Percentiles rank a stretch among this genome's conserved stretches.
Evolutionary conservation across 768 basidiomycete species (phyloP).

Genomic region (Pulveroboletus sp.): DNA sequence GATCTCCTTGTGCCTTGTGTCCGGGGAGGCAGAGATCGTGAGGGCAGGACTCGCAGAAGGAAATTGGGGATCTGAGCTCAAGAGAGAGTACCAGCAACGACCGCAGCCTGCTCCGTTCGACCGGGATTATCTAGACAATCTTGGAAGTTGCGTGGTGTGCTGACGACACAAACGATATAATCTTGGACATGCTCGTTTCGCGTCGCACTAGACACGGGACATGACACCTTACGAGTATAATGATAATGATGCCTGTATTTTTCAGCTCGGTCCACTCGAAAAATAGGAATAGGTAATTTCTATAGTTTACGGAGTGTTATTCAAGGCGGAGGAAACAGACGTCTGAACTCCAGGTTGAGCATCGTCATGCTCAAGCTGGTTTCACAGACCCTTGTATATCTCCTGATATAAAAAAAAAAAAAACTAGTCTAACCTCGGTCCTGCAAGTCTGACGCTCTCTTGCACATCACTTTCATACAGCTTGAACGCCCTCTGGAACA

Average conservation of each 20-base stretch:
- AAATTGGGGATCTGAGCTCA: constrained; percentile 12
- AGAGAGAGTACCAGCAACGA: background rate
- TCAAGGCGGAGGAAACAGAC: background rate
- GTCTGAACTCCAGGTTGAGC: background rate
- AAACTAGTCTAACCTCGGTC: constrained; percentile 46
- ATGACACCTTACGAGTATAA: background rate
- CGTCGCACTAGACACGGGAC: background rate
- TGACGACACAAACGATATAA: constrained; percentile 5
- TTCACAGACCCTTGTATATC: background rate
- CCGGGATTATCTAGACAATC: constrained; percentile 4
- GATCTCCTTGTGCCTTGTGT: constrained; percentile 23
- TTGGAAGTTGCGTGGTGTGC: constrained; percentile 17
- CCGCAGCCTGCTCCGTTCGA: background rate
- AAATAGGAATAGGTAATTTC: background rate
- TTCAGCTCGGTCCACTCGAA: background rate
- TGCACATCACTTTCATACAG: constrained; percentile 86
- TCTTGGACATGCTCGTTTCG: background rate
- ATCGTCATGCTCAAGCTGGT: background rate
- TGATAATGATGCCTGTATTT: constrained; percentile 10
- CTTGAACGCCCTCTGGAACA: constrained; percentile 94
- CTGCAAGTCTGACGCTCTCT: constrained; percentile 75
- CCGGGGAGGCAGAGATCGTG: constrained; percentile 15
- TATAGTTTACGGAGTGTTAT: constrained; percentile 3
- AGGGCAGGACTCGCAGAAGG: constrained; percentile 14
- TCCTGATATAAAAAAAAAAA: background rate